phyloP scores from a whole-genome alignment of 257 asterid species.

The Fraxinus excelsior region DNA sequence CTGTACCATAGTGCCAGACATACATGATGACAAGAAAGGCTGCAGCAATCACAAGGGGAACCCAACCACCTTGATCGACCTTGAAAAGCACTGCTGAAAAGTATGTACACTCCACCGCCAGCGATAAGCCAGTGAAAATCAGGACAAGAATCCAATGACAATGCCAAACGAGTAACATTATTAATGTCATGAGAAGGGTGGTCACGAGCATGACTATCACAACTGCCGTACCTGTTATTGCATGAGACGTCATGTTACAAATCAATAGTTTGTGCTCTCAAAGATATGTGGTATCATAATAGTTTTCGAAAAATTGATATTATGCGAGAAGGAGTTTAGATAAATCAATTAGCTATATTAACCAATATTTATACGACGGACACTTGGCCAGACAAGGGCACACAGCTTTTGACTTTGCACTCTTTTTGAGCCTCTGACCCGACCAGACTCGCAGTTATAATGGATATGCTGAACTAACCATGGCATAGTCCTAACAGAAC shows the following conservation, averaged over 20 bases:
- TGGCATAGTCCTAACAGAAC: no score
- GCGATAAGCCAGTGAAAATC: slow-evolving; percentile 68
- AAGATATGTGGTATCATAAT: not conserved
- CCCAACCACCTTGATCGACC: slow-evolving; percentile 59
- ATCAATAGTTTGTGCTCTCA: not conserved
- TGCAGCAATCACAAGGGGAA: slow-evolving; percentile 55
- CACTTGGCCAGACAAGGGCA: no score
- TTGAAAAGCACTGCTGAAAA: slow-evolving; percentile 54
- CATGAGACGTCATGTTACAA: not conserved
- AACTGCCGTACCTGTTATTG: slow-evolving; percentile 81
- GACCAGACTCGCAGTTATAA: no score
- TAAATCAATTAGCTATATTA: no score
- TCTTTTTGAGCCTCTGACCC: not conserved
- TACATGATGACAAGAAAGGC: slow-evolving; percentile 45
- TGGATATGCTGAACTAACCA: no score
- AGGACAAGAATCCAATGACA: slow-evolving; percentile 87
- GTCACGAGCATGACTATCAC: slow-evolving; percentile 93
- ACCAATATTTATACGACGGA: no score
- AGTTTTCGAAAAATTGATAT: not conserved
- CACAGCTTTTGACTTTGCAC: not conserved
- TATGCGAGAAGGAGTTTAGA: no score
- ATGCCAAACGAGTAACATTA: slow-evolving; percentile 93
- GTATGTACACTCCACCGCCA: slow-evolving; percentile 74
- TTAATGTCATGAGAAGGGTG: slow-evolving; percentile 84
- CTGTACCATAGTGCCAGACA: slow-evolving; percentile 48